Evolutionary conservation across 1,284 basidiomycete genomes (phyloP), one percentile per base, ranked within the genome.

Genomic region (Anthracocystis setariae): DNA sequence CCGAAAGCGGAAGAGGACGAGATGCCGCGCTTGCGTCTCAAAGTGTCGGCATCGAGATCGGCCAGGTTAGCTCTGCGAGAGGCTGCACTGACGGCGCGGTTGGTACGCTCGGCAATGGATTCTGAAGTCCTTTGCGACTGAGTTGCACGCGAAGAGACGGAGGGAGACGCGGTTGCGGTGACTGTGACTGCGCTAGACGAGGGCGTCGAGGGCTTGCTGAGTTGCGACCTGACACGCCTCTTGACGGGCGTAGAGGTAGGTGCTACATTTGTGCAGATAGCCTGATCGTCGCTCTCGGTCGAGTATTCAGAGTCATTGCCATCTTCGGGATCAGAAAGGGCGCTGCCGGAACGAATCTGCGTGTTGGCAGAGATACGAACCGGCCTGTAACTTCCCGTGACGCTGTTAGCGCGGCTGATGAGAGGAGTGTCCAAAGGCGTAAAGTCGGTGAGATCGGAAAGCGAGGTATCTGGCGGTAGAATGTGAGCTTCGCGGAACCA

Each of bases 401-500:
- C 66, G 55, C 74, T 74, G 46, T 73, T 69, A 37, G 67, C 64
- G 8, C 74, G 66, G 51, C 74, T 76, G 44, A 72, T 64, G 29
- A 72, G 52, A 12, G 72, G 72, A 1, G 74, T 74, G 21, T 74
- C 74, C 37, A 74, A 48, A 12, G 74, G 74, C 12, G 74, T 74
- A 20, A 64, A 74, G 43, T 74, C 74, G 32, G 70, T 62, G 25
- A 77, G 66, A 33, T 77, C 74, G 3, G 74, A 74, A 42, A 74
- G 64, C 35, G 72, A 67, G n/a, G 64, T 62, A 42, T 77, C 74
- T 43, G 74, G 64, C 25, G 74, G 74, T 2, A 77, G 58, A 24
- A 79, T 62, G 64, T 76, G 66, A 49, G 80, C 66, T 73, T 91
- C 88, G 66, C 89, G 88, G 80, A 90, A 88, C 91, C 91, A 92